These are phyloP conservation scores for Allium fistulosum DNA, from an alignment of 106 monocot species.

Conservation along the genomic window DNA sequence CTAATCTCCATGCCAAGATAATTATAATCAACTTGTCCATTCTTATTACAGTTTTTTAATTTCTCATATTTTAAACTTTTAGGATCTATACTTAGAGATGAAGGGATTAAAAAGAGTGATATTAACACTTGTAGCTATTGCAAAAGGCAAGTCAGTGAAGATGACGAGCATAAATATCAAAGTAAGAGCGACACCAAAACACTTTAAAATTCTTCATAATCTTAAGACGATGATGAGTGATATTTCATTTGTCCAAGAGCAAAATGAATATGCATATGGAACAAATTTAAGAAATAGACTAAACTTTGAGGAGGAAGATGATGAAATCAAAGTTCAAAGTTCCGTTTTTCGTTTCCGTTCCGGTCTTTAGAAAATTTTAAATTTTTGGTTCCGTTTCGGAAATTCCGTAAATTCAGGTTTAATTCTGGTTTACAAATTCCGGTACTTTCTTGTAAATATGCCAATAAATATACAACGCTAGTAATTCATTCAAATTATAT, in stretches of 20 bases:
- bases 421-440: too few relatives aligned
- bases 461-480: too few relatives aligned
- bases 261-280: conserved; percentile 19
- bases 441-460: too few relatives aligned
- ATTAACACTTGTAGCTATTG: conserved; percentile 15
- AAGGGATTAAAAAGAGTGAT: conserved; percentile 19
- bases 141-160: conserved; percentile 30
- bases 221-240: conserved; percentile 35
- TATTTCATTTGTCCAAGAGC: conserved; percentile 10
- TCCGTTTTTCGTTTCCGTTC: too few relatives aligned
- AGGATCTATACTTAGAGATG: background rate
- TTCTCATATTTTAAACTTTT: background rate
- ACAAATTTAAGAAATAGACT: conserved; percentile 12
- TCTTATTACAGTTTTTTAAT: background rate
- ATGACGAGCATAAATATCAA: conserved; percentile 39
- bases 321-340: too few relatives aligned
- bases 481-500: too few relatives aligned
- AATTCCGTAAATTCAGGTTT: too few relatives aligned
- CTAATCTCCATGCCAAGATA: conserved; percentile 29
- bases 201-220: conserved; percentile 36
- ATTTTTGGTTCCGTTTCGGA: too few relatives aligned
- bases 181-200: conserved; percentile 26
- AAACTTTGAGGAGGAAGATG: conserved; percentile 16
- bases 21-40: background rate
- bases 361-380: too few relatives aligned